Base-by-base conservation (phyloP, 2,329 filamentous ascomycete genomes). In the Dendrostoma leiphaemia region DNA sequence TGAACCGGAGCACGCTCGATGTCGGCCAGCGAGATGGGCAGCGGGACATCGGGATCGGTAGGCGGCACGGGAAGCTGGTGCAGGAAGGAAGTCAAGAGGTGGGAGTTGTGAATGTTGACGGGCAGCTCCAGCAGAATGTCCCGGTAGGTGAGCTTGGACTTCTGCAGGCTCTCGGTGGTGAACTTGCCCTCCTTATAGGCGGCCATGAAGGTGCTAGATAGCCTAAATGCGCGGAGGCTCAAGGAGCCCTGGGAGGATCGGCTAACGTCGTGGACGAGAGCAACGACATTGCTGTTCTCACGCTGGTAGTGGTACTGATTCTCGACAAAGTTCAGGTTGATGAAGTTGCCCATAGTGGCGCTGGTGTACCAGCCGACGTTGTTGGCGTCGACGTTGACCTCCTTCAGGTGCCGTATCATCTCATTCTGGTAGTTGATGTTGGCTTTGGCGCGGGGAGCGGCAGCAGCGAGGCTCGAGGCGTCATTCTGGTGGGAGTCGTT, bases 311-410 rank as follows among this genome's bases (percentile, higher is more conserved):
- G 89, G 76, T 86, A 91, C 74, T 97, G 92, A 79, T 97, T 99
- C 82, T 99, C 94, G 73, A 99, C 90, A 69, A 96, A 92, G 79
- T 88, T 90, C 69, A 89, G 74, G 79, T 92, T 97, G 80, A 97
- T 82, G 65, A 97, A 97, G 81, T 96, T 97, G 73, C 94, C 94
- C 90, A 99, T 95, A 73, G 91, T 96, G 60, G 92, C 91, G 77
- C 91, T 97, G 56, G 91, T 97, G 78, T 99, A 99, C 92, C 92
- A 99, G 66, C 94, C 94, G 57, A 96, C 91, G 67, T 91, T 95
- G 80, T 97, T 96, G 62, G 94, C 94, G 72, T 99, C 94, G 57
- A 97, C 90, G 72, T 97, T 99, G 67, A 99, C 94, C 75, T 97
- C 94, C 71, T 93, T 89, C 60, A 97, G 78, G 73, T 94, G 91